A percentile compares a stretch with the other conserved stretches of the same genome.
Conservation (phyloP, 2,329 filamentous ascomycete genomes). For the Talaromyces sp. region DNA sequence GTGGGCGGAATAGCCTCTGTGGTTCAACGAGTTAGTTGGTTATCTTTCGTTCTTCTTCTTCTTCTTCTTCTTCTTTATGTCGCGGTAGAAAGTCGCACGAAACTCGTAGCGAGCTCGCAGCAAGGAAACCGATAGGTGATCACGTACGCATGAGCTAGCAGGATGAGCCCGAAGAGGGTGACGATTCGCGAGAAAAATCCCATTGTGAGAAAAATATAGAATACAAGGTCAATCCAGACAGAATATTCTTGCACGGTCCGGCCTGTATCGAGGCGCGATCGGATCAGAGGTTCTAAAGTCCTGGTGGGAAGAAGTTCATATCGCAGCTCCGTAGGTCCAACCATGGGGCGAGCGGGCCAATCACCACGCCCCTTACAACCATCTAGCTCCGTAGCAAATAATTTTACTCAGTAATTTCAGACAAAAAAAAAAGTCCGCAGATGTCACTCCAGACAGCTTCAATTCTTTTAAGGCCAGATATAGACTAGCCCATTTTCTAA, state of each 20-base stretch:
- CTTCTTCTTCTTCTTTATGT: neutral
- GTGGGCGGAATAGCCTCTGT: conserved; percentile 91
- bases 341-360: neutral
- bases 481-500: conserved; percentile 10
- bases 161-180: conserved; percentile 68
- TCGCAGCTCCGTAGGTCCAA: neutral
- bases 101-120: too few relatives aligned
- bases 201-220: conserved; percentile 46
- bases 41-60: neutral
- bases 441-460: neutral
- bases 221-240: neutral
- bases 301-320: neutral
- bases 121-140: neutral
- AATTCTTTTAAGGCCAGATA: conserved; percentile 1
- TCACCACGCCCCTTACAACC: neutral
- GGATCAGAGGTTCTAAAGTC: neutral
- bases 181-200: conserved; percentile 66
- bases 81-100: neutral
- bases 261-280: neutral
- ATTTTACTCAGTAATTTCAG: neutral
- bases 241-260: neutral
- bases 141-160: conserved; percentile 82
- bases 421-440: neutral
- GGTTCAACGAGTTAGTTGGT: conserved; percentile 1
- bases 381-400: neutral